phyloP scores from a whole-genome alignment of 2,329 filamentous ascomycete species.

The Trichothecium sympodiale region DNA sequence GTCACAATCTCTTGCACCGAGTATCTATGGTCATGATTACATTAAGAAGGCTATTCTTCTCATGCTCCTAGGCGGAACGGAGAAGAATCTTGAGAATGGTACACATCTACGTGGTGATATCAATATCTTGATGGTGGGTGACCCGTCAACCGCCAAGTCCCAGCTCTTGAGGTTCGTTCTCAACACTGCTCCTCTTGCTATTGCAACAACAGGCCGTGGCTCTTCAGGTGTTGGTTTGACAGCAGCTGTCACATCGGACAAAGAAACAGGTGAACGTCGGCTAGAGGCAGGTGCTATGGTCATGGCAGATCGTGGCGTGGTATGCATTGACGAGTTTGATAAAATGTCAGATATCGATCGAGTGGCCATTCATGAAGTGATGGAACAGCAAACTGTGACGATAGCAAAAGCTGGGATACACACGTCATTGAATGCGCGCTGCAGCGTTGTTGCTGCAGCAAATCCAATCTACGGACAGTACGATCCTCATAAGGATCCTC shows the following conservation, averaged over 20 bases:
- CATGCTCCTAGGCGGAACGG: constrained; percentile 89
- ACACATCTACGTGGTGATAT: constrained; percentile 97
- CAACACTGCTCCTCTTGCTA: constrained; percentile 91
- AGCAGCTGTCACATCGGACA: constrained; percentile 90
- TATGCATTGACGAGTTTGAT: constrained; percentile 98
- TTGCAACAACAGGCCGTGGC: constrained; percentile 91
- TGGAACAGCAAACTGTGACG: constrained; percentile 99
- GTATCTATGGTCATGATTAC: constrained; percentile 93
- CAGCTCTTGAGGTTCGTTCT: constrained; percentile 92
- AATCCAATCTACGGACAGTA: constrained; percentile 99
- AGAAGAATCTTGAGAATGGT: constrained; percentile 97
- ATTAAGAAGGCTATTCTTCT: constrained; percentile 96
- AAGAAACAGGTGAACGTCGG: constrained; percentile 90
- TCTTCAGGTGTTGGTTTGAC: constrained; percentile 97
- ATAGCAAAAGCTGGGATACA: constrained; percentile 98
- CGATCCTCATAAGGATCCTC: constrained; percentile 95
- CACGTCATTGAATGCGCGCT: constrained; percentile 91
- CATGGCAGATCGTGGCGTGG: constrained; percentile 88
- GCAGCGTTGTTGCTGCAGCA: constrained; percentile 90
- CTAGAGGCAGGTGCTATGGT: constrained; percentile 98
- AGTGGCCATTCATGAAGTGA: constrained; percentile 98
- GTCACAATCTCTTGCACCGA: constrained; percentile 87
- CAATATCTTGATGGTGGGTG: constrained; percentile 98
- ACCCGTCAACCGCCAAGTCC: constrained; percentile 97
- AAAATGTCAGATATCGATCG: constrained; percentile 99